Base-by-base conservation (phyloP, 495 filamentous ascomycete genomes). In the Cercophora sp. region DNA sequence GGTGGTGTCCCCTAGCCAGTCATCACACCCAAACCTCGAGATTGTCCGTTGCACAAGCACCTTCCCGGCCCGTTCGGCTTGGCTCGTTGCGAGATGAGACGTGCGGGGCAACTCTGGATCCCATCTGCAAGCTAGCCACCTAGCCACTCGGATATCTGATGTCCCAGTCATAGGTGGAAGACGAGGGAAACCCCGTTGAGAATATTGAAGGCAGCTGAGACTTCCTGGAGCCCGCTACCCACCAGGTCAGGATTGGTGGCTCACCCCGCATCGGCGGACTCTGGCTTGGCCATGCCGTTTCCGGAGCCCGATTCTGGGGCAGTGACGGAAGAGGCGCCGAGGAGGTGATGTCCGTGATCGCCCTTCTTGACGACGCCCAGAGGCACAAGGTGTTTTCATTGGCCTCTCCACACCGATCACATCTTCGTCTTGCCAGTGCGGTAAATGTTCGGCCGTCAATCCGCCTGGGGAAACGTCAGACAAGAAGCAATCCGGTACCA, bases 241-340 rank as follows among this genome's bases (percentile, higher is more conserved):
- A n/a, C n/a, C n/a, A n/a, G n/a, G 36, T 39, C 15, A 15, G n/a
- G 42, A 29, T 9, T 19, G 44, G 26, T 10, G 19, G 20, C n/a
- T 4, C 35, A 51, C 48, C 48, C 35, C 48, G 36, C 48, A 51
- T 27, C 35, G 22, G 20, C 9, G 36, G 35, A n/a, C n/a, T n/a
- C n/a, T n/a, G n/a, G 16, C 24, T 40, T 31, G 35, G 15, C 36
- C 18, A 27, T 51, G 48, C 35, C 35, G 48, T 25, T 51, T 16
- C 44, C 43, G 44, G 44, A 32, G 26, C 44, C 27, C 9, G 3
- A 29, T 24, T 32, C n/a, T 31, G 24, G 34, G 18, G 23, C 23
- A 51, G 48, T 51, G 48, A 48, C 46, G 32, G 46, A 48, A 24
- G 46, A 37, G 46, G 46, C 46, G 46, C 37, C 31, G 4, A 36